These are phyloP conservation scores for Manihot esculenta DNA, from an alignment of 441 rosid genomes.

Conservation along the genomic window DNA sequence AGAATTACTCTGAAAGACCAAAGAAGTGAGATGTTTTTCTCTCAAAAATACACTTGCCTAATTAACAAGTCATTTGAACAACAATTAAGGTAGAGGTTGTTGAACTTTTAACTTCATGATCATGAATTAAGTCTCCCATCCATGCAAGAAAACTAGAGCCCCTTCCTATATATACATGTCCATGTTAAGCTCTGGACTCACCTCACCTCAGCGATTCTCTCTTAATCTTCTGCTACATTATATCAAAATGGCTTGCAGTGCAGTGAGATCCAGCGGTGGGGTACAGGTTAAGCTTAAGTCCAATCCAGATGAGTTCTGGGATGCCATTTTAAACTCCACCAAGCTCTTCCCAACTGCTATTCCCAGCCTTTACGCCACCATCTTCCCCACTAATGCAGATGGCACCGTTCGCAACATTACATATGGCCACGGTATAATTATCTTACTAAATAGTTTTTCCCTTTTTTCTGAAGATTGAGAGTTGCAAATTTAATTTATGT, in stretches of 20 bases:
- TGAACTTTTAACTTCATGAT: background rate
- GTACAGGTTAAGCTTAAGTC: slow-evolving; percentile 9
- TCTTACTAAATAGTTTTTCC: background rate
- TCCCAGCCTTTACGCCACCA: slow-evolving; percentile 6
- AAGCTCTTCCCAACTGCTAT: background rate
- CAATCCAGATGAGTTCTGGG: background rate
- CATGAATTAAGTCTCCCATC: background rate
- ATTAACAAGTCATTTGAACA: background rate
- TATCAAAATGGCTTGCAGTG: background rate
- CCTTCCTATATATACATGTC: background rate
- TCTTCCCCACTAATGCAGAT: background rate
- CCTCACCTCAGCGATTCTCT: background rate
- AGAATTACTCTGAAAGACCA: no score
- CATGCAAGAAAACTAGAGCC: background rate
- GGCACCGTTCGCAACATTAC: background rate
- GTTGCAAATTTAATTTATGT: background rate
- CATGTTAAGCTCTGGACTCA: background rate
- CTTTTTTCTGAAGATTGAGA: no score
- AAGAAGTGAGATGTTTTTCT: no score
- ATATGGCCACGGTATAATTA: background rate
- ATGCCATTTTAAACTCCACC: slow-evolving; percentile 14
- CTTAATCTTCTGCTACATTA: background rate
- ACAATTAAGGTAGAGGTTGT: background rate
- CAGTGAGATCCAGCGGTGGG: background rate
- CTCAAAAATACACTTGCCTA: no score